Evolutionary conservation across 805 yeast species (phyloP), one percentile per base, ranked within the genome.

Genomic region (Candida pini): DNA sequence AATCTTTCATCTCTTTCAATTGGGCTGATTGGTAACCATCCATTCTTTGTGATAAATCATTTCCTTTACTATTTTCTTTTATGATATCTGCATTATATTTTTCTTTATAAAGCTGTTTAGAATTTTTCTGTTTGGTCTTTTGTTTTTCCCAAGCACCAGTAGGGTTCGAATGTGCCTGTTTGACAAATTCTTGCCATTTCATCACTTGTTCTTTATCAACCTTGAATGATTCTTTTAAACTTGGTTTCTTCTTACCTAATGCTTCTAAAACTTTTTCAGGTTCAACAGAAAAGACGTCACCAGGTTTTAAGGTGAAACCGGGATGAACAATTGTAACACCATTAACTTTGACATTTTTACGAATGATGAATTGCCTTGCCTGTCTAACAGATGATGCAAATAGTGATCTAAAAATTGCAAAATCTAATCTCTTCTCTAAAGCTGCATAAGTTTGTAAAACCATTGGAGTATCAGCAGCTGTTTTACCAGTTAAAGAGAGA

Each of bases 381-480:
- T 90, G 97, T 68, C 97, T 79, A 4, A 87, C 76, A 6, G 95
- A 83, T 5, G 95, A 76, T 5, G 97, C 96, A 66, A 90, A 88
- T 83, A 90, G 71, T 14, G 96, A 69, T 61, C 98, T 78, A 65
- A 86, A 92, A 9, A 90, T 51, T 3, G 96, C 97, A 54, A 82
- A 75, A 58, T 90, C 98, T 21, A 90, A 69, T 55, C 98, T 71
- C 53, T 81, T 83, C 60, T 90, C 98, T 43, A 90, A 64, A 2
- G 80, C 79, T 4, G 95, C 95, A 60, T 68, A 90, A 2, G 96
- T 84, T 63, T 92, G 97, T 52, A 88, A 60, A 28, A 85, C 76
- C 64, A 83, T 74, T 7, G 98, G 97, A 1, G 96, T 86, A 23
- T 69, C 71, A 20, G 64, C 64, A 21, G 69, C 65, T 27, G 60